Evolutionary conservation across 371 early-diverging fungal genomes (phyloP).

Genomic region (Catenaria anguillulae): DNA sequence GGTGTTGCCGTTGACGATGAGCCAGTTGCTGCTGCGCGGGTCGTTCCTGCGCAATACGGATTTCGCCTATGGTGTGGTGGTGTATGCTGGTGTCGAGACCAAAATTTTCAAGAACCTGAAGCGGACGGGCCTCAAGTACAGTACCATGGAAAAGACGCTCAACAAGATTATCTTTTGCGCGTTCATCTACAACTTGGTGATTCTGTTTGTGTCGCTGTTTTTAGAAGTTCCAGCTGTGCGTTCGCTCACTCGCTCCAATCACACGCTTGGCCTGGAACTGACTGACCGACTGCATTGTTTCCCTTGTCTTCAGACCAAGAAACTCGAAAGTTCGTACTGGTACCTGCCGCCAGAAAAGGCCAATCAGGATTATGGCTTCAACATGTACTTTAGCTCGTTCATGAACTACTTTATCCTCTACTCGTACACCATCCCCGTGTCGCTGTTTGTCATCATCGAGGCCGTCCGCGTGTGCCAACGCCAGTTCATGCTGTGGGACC

Average conservation of each 20-base stretch:
- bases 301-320: background rate
- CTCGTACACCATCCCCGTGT: constrained; percentile 48
- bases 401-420: constrained; percentile 20
- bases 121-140: constrained; percentile 9
- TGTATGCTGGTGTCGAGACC: constrained; percentile 4
- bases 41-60: constrained; percentile 5
- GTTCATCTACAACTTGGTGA: constrained; percentile 6
- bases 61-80: background rate
- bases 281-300: background rate
- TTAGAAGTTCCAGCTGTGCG: background rate
- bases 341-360: background rate
- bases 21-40: constrained; percentile 1
- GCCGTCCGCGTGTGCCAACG: constrained; percentile 38
- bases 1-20: background rate
- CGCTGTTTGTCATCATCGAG: constrained; percentile 53
- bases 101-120: constrained; percentile 9
- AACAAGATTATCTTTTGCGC: constrained; percentile 4
- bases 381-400: constrained; percentile 12
- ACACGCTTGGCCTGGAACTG: too few species aligned
- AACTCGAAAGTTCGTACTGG: background rate
- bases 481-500: constrained; percentile 24
- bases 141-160: constrained; percentile 8
- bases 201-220: background rate
- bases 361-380: constrained; percentile 7
- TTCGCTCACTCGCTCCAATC: too few species aligned